Conservation (phyloP, 352 stramenopile genomes). For the Phytophthora agathidicida region DNA sequence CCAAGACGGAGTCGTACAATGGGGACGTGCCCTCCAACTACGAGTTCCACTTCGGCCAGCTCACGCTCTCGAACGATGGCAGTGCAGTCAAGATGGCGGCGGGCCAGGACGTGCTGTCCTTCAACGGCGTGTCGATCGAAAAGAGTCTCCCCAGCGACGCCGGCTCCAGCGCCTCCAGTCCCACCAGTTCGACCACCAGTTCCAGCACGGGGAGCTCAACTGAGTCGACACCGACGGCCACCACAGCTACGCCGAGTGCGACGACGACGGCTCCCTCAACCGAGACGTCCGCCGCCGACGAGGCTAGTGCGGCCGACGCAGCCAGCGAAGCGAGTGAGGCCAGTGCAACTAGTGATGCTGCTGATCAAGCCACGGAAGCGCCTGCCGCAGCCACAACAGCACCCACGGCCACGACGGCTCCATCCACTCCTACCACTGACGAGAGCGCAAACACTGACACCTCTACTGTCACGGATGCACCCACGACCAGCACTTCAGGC, state of each 20-base stretch:
- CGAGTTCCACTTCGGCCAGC: conserved; percentile 71
- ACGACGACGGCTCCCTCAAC: conserved; percentile 13
- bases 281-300: conserved; percentile 4
- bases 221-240: conserved; percentile 8
- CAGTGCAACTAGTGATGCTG: background rate
- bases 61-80: conserved; percentile 71
- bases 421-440: conserved; percentile 2
- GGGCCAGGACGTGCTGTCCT: conserved; percentile 62
- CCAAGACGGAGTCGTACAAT: conserved; percentile 40
- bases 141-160: conserved; percentile 42
- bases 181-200: conserved; percentile 19
- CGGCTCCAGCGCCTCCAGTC: conserved; percentile 19
- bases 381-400: background rate
- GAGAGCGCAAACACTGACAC: conserved; percentile 1
- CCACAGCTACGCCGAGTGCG: conserved; percentile 14
- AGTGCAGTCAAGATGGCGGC: conserved; percentile 52
- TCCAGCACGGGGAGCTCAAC: conserved; percentile 12
- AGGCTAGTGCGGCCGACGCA: background rate
- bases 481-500: conserved; percentile 23
- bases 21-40: conserved; percentile 38
- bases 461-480: conserved; percentile 17
- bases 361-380: conserved; percentile 8
- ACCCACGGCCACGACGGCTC: conserved; percentile 6
- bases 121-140: conserved; percentile 70
- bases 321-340: background rate